Evolutionary conservation across 208 protist genomes (phyloP), one percentile per base, ranked within the genome.

Genomic region (Trypanosoma boissoni): DNA sequence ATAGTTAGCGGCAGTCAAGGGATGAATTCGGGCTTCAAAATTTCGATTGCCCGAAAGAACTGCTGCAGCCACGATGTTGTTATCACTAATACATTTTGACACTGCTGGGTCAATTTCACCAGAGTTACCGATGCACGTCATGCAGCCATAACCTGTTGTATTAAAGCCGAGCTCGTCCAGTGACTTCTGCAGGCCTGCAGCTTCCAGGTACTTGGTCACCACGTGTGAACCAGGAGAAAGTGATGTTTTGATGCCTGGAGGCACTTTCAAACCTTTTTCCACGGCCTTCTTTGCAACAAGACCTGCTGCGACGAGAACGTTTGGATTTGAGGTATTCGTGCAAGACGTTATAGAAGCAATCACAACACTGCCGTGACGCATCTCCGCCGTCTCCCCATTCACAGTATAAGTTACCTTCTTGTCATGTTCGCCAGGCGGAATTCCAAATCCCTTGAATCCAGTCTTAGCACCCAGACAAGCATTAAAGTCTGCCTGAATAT

Each of bases 41-140:
- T 99, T 98, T 67, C 97, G 86, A 74, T 99, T 99, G 42, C 96
- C 96, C 27, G 92, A 98, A 27, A 98, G 76, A 24, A 99, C 96
- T 31, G 95, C 92, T 3, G 90, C 77, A 31, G 76, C 89, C 43
- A 98, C 94, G 45, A 98, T 82, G 65, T 98, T 96, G 64, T 91
- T 94, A 45, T 97, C 77, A 18, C 58, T 88, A 56, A 98, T 98
- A 58, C 94, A 96, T 66, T 97, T 84, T 36, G 80, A 84, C 45
- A 96, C 85, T 52, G 83, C 84, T 26, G 84, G 79, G 34, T 80
- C 71, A 58, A 99, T 84, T 14, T 97, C 93, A 58, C 94, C 95
- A 26, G 80, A 89, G 82, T 98, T 98, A 57, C 97, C 96, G 61
- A 98, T 98, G 76, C 97, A 99, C n/a, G 96, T 98, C 85, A 97